A percentile compares a stretch with the other conserved stretches of the same genome.
phyloP scores from a whole-genome alignment of 73 alveolate genomes.

The Stentor roeselii region DNA sequence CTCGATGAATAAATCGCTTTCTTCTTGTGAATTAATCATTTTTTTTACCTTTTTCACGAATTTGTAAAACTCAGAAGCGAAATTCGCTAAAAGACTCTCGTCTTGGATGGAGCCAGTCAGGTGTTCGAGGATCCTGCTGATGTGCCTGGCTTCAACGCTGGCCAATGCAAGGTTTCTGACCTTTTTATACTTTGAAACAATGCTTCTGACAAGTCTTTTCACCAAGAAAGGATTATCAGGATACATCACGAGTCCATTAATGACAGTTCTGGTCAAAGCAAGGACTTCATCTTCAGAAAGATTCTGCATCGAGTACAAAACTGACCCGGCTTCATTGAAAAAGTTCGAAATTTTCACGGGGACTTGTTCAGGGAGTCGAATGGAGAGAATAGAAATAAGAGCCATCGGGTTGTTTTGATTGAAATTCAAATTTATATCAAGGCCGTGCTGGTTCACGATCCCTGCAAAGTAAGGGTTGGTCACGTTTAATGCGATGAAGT shows the following conservation, averaged over 20 bases:
- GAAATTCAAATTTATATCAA: not conserved
- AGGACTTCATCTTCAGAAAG: slow-evolving; percentile 3
- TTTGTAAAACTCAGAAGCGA: not conserved
- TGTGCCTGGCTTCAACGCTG: not conserved
- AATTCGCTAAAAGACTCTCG: not conserved
- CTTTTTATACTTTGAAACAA: not conserved
- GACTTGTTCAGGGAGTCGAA: not conserved
- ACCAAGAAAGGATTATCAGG: not conserved
- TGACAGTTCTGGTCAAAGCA: slow-evolving; percentile 1
- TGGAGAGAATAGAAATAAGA: not conserved
- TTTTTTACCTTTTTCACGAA: not conserved
- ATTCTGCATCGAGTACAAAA: not conserved
- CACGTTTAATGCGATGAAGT: not conserved
- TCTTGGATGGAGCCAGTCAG: too few relatives aligned
- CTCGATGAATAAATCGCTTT: not conserved
- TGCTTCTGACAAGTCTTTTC: not conserved
- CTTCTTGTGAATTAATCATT: not conserved
- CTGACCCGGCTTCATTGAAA: not conserved
- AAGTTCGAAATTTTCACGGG: not conserved
- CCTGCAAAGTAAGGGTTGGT: not conserved
- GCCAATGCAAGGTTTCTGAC: not conserved
- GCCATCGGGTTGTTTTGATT: not conserved
- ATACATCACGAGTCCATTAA: not conserved
- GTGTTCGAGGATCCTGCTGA: not conserved
- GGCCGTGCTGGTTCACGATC: not conserved